Evolutionary conservation across 371 early-diverging fungal genomes (phyloP).

Genomic region (Blakeslea trispora): DNA sequence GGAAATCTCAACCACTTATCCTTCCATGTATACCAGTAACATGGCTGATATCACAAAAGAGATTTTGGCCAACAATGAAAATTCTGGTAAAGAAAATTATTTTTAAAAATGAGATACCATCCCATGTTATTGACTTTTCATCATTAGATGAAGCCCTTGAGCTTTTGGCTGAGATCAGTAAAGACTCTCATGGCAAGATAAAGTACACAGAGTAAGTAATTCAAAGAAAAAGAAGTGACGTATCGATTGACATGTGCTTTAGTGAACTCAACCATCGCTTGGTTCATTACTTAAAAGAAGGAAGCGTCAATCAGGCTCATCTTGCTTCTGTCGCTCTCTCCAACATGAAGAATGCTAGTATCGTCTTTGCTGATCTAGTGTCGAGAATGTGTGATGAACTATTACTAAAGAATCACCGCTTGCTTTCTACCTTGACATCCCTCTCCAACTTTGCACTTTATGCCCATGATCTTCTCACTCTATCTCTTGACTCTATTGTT

Average conservation of each 20-base stretch:
- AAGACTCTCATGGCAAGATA: slow-evolving; percentile 51
- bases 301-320: slow-evolving; percentile 56
- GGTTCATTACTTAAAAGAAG: slow-evolving; percentile 43
- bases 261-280: slow-evolving; percentile 49
- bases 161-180: slow-evolving; percentile 63
- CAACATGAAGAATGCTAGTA: slow-evolving; percentile 35
- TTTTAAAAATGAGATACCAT: neutral
- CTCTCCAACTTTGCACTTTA: slow-evolving; percentile 64
- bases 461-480: slow-evolving; percentile 46
- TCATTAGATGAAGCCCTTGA: slow-evolving; percentile 61
- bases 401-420: slow-evolving; percentile 19
- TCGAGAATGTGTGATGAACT: slow-evolving; percentile 31
- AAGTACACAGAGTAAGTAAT: slow-evolving; percentile 35
- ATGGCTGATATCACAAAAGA: slow-evolving; percentile 14
- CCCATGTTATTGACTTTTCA: neutral
- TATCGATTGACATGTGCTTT: neutral
- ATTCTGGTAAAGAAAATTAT: slow-evolving; percentile 2
- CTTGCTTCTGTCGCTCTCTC: slow-evolving; percentile 63
- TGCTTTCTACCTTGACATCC: slow-evolving; percentile 51
- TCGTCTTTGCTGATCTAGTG: slow-evolving; percentile 5
- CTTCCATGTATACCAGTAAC: slow-evolving; percentile 19
- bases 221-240: neutral
- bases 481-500: slow-evolving; percentile 40
- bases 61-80: slow-evolving; percentile 15
- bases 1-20: slow-evolving; percentile 22